Conservation (phyloP, 495 filamentous ascomycete genomes). For the Tuber umbilicatum region DNA sequence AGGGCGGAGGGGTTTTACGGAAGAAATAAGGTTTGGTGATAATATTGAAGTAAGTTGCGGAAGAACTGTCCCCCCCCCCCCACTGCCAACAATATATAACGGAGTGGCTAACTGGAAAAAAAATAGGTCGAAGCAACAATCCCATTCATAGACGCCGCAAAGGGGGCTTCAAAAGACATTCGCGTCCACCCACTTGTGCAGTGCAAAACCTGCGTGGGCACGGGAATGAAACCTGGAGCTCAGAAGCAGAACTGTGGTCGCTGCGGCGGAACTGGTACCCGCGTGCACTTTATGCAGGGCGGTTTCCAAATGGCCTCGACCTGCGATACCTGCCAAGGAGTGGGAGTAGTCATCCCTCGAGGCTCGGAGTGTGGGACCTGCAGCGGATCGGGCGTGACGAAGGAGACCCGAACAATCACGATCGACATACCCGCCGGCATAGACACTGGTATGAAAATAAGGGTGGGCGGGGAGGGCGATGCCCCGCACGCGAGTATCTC, state of each 20-base stretch:
- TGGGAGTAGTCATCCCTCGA: slow-evolving; percentile 62
- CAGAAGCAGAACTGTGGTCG: slow-evolving; percentile 63
- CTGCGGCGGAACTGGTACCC: slow-evolving; percentile 79
- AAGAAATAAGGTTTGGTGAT: slow-evolving; percentile 75
- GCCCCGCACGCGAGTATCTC: slow-evolving; percentile 52
- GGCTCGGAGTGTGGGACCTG: slow-evolving; percentile 75
- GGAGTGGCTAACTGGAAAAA: neutral
- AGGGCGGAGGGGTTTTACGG: slow-evolving; percentile 57
- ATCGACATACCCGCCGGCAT: slow-evolving; percentile 91
- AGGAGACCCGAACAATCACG: slow-evolving; percentile 69
- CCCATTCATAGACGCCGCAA: slow-evolving; percentile 93
- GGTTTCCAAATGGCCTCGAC: slow-evolving; percentile 94
- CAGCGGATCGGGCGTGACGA: slow-evolving; percentile 66
- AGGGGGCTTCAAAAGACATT: slow-evolving; percentile 73
- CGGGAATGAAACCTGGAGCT: slow-evolving; percentile 73
- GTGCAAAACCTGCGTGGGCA: slow-evolving; percentile 75
- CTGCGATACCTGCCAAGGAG: slow-evolving; percentile 71
- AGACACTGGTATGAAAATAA: slow-evolving; percentile 88
- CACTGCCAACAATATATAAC: neutral
- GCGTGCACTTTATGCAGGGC: slow-evolving; percentile 79
- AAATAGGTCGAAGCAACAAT: slow-evolving; percentile 67
- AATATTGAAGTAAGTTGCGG: slow-evolving; percentile 64
- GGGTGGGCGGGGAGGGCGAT: slow-evolving; percentile 76
- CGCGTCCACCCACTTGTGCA: slow-evolving; percentile 65
- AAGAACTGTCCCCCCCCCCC: neutral